Percentiles rank a stretch among this genome's conserved stretches.
Conservation (phyloP, 768 basidiomycete species). For the Coprinopsis marcescibilis region DNA sequence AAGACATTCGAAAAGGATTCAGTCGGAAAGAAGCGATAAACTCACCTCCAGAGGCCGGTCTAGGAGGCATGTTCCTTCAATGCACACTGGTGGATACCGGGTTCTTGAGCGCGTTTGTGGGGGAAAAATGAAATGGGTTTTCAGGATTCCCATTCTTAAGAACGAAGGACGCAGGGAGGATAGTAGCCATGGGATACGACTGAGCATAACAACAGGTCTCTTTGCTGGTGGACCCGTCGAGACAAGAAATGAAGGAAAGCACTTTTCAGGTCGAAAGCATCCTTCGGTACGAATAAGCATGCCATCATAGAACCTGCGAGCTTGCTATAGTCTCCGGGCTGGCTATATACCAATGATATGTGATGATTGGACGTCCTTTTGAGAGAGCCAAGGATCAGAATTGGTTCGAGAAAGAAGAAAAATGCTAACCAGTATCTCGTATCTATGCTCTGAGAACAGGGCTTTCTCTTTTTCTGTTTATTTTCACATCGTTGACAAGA, state of each 20-base stretch:
- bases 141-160: neutral
- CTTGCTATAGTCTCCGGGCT: no score
- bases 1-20: no score
- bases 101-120: no score
- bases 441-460: no score
- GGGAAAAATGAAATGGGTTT: neutral
- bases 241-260: neutral
- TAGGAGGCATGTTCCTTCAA: slow-evolving; percentile 10
- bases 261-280: neutral
- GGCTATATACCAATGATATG: no score
- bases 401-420: no score
- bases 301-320: neutral
- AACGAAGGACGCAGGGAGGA: neutral
- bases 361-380: no score
- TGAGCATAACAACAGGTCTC: slow-evolving; percentile 4
- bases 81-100: no score
- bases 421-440: no score
- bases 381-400: no score
- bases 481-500: no score
- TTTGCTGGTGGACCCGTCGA: neutral
- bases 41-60: slow-evolving; percentile 9
- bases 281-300: neutral
- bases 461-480: no score
- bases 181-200: slow-evolving; percentile 12
- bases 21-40: neutral